Conservation (phyloP, 2,329 filamentous ascomycete species). For the Phyllosticta capitalensis region DNA sequence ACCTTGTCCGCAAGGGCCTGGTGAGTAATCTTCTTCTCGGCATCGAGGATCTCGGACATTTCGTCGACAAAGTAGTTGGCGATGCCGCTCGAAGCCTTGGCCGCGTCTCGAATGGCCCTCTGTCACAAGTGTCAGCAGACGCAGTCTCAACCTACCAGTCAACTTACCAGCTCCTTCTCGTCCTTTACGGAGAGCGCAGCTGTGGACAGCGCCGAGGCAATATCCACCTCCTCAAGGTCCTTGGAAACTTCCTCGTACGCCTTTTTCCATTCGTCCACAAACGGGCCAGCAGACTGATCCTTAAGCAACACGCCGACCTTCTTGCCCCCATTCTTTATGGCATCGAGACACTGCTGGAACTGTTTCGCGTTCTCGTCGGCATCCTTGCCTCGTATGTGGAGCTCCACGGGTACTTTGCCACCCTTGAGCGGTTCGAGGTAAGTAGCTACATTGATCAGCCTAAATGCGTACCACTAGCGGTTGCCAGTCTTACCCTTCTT, state of each 20-base stretch:
- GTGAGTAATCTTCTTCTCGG: slow-evolving; percentile 95
- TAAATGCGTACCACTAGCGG: slow-evolving; percentile 14
- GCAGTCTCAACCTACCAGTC: background rate
- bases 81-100: slow-evolving; percentile 84
- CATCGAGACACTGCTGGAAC: slow-evolving; percentile 72
- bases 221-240: slow-evolving; percentile 81
- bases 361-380: slow-evolving; percentile 84
- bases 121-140: slow-evolving; percentile 19
- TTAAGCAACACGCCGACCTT: slow-evolving; percentile 84
- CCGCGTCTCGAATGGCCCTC: slow-evolving; percentile 87
- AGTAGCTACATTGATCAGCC: slow-evolving; percentile 55
- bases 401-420: slow-evolving; percentile 84
- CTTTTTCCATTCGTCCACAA: slow-evolving; percentile 94
- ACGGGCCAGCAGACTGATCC: slow-evolving; percentile 75
- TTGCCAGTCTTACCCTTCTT: slow-evolving; percentile 67
- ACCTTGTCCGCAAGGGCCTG: slow-evolving; percentile 78
- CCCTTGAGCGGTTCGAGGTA: slow-evolving; percentile 87
- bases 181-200: slow-evolving; percentile 88
- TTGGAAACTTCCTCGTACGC: slow-evolving; percentile 65
- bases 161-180: slow-evolving; percentile 68
- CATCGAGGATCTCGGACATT: slow-evolving; percentile 91
- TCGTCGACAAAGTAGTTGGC: slow-evolving; percentile 96
- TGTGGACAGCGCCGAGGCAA: slow-evolving; percentile 69
- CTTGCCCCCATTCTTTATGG: slow-evolving; percentile 84
- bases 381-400: slow-evolving; percentile 86